Base-by-base conservation (phyloP, 2,329 filamentous ascomycete species). In the Sordariomycetes sp. region DNA sequence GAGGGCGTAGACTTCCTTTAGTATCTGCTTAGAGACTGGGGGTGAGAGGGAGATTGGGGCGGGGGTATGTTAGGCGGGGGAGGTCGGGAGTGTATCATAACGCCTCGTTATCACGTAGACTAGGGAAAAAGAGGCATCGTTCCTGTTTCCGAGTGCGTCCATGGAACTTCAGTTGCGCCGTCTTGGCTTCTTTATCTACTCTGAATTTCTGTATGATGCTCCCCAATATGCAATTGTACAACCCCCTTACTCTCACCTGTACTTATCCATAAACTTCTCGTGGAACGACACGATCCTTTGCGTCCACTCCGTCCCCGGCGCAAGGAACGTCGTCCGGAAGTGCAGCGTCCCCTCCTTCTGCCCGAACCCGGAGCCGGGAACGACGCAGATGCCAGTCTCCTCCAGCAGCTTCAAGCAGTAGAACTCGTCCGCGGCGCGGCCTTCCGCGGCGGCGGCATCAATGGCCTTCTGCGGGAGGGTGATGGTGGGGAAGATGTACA, bases 401-500 rank as follows among this genome's bases (percentile, higher is more conserved):
- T 99, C 91, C 60, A 99, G 86, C 65, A 99, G 77, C 61, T 84
- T 81, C 76, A 95, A 81, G 74, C 87, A 90, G 78, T 99, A 99
- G 75, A 95, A 96, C 72, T 97, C 92, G 66, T 99, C 94, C 1
- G 92, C 74, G 13, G 78, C 76, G 66, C 87, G 87, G 65, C 83
- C 84, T 69, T 90, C 88, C 60, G 85, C 74, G 66, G 77, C 71
- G 39, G 94, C 94, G 17, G 88, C 89, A 62, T 86, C 85, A 61
- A 85, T 72, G 48, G 90, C 94, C 73, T 89, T 89, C 25, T 73
- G 64, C 1, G 94, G 82, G 25, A 99, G 77, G 36, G 77, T 83
- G 73, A 99, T 95, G 64, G 89, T 94, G 25, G 94, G 94, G 82
- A 97, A 99, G 66, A 99, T 87, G 76, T 99, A 99, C 94, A 99